Evolutionary conservation across 176 grass and related monocot genomes (phyloP).

Genomic region (Saccharum officinarum): DNA sequence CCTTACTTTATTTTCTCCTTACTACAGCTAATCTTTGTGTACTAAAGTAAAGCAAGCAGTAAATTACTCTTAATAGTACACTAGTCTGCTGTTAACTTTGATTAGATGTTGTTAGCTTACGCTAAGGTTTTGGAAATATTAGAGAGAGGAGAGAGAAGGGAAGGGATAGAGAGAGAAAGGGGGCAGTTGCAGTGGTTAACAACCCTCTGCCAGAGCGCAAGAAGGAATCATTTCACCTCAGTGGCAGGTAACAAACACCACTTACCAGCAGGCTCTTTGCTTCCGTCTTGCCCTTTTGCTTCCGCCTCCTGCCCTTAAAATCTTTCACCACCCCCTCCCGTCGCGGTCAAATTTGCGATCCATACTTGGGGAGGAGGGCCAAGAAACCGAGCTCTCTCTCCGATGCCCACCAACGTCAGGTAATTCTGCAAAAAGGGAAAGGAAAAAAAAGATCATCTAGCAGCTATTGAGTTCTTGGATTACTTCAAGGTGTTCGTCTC

Average conservation of each 20-base stretch:
- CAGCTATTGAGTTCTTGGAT: constrained; percentile 27
- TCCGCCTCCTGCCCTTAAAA: constrained; percentile 43
- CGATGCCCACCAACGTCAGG: constrained; percentile 22
- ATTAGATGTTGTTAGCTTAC: constrained; percentile 46
- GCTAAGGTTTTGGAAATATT: constrained; percentile 47
- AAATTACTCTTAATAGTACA: constrained; percentile 45
- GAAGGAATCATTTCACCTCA: constrained; percentile 65
- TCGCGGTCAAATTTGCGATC: constrained; percentile 49
- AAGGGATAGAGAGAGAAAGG: too few relatives aligned
- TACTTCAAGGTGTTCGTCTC: background rate
- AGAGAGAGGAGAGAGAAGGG: constrained; percentile 8
- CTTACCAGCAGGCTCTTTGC: background rate
- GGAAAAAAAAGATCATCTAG: background rate
- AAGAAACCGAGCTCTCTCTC: constrained; percentile 25
- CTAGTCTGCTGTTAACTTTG: constrained; percentile 36
- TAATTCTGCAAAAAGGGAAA: constrained; percentile 20
- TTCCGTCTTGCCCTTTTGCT: constrained; percentile 37
- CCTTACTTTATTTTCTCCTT: constrained; percentile 43
- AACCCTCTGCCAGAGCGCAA: constrained; percentile 46
- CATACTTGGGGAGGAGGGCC: constrained; percentile 24
- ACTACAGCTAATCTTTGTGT: constrained; percentile 48
- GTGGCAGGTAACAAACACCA: constrained; percentile 57
- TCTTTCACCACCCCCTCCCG: constrained; percentile 40
- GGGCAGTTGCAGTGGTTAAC: constrained; percentile 55
- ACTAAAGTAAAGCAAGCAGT: constrained; percentile 59